Percentiles rank a stretch among this genome's conserved stretches.
phyloP scores from a whole-genome alignment of 1,284 basidiomycete genomes.

The Vanrija sp. region DNA sequence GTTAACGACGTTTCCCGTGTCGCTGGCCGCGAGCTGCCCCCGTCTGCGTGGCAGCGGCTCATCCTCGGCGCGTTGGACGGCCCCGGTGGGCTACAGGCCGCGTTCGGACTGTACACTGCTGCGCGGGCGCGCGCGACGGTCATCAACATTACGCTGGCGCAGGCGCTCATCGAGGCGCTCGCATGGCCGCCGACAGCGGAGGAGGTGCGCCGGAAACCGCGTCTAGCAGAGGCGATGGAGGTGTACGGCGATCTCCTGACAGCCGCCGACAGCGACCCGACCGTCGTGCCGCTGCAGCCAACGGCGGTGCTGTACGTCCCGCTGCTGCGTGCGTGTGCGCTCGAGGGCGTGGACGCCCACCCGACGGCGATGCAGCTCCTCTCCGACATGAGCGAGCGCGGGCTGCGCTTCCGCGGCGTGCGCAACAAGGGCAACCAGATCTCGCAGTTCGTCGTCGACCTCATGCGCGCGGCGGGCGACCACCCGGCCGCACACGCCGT shows the following conservation, averaged over 20 bases:
- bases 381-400: slow-evolving; percentile 53
- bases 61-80: slow-evolving; percentile 9
- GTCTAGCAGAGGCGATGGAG: slow-evolving; percentile 12
- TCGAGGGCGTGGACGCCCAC: slow-evolving; percentile 6
- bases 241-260: slow-evolving; percentile 17
- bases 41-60: slow-evolving; percentile 19
- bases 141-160: slow-evolving; percentile 12
- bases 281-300: not conserved
- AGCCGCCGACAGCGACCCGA: slow-evolving; percentile 1
- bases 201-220: slow-evolving; percentile 8
- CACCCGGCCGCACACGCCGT: slow-evolving; percentile 61
- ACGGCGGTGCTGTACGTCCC: slow-evolving; percentile 12
- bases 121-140: slow-evolving; percentile 15
- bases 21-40: slow-evolving; percentile 1
- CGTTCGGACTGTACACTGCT: slow-evolving; percentile 21
- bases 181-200: too few relatives aligned
- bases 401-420: slow-evolving; percentile 46
- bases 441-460: slow-evolving; percentile 54
- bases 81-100: slow-evolving; percentile 4
- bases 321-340: slow-evolving; percentile 19
- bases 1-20: slow-evolving; percentile 13
- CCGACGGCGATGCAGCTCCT: slow-evolving; percentile 54
- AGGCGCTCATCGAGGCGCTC: slow-evolving; percentile 22
- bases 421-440: slow-evolving; percentile 50
- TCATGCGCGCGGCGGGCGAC: slow-evolving; percentile 57